Conservation (phyloP, 73 alveolate genomes). For the Diophrys appendiculata region DNA sequence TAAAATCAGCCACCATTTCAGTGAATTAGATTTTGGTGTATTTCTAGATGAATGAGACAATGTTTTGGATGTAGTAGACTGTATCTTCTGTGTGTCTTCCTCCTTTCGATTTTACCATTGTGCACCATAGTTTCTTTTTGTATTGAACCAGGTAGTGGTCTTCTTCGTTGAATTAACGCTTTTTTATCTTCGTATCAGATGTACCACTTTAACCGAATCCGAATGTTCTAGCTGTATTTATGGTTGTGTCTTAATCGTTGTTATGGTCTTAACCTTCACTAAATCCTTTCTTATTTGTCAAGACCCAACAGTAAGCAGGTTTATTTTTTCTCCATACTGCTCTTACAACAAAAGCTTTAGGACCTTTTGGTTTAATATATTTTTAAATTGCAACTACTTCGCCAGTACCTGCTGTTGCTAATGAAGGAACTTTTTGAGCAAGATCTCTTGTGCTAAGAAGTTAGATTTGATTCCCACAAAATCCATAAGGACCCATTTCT, state of each 20-base stretch:
- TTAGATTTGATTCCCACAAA: constrained; percentile 57
- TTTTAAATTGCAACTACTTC: constrained; percentile 81
- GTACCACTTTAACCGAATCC: too few relatives aligned
- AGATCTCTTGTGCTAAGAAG: constrained; percentile 66
- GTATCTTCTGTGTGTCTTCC: too few relatives aligned
- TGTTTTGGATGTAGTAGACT: constrained; percentile 61
- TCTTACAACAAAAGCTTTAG: constrained; percentile 92
- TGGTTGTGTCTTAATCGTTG: too few relatives aligned
- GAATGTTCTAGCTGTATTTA: too few relatives aligned
- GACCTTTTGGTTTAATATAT: constrained; percentile 93
- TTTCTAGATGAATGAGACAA: constrained; percentile 81
- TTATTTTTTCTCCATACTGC: constrained; percentile 87
- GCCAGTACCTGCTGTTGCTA: constrained; percentile 27
- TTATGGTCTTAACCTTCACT: constrained; percentile 29
- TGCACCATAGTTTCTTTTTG: neutral
- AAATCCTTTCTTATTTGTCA: constrained; percentile 86
- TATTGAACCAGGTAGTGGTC: neutral
- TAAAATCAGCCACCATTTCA: constrained; percentile 93
- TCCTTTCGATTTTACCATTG: neutral
- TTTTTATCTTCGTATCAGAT: too few relatives aligned
- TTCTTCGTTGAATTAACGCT: neutral
- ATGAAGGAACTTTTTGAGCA: constrained; percentile 45
- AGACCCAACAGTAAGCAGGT: constrained; percentile 77
- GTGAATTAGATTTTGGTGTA: constrained; percentile 75
- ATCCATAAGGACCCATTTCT: constrained; percentile 33